Base-by-base conservation (phyloP, 345 rosid genomes). In the Lepidium africanum region DNA sequence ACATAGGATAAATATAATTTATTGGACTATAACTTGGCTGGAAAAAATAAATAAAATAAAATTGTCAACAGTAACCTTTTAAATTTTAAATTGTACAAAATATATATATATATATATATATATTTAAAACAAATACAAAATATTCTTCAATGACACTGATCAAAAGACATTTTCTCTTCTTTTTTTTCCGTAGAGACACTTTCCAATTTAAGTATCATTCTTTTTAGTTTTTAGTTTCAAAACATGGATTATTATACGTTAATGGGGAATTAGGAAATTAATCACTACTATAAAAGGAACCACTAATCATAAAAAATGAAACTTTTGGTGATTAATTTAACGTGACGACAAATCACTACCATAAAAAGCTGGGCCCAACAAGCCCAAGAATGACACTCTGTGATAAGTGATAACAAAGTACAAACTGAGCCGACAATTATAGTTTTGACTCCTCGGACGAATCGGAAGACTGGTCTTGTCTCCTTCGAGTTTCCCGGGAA, bases 401-500 rank as follows among this genome's bases (percentile, higher is more conserved):
- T 7, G 12, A 55, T 35, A 25, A 72, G 4, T 7, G 12, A 55
- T 35, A 25, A 72, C 45, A 64, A 30, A 47, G 70, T 72, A 65
- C 65, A 50, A 66, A 40, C 43, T 10, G 54, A 73, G 71, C 70
- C 33, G 70, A 72, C 76, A 64, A 56, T 12, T 46, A 14, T 5
- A 63, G 59, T 32, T 48, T 72, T 57, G 76, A 57, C 65, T 57
- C 71, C 67, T 73, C 62, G 72, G 67, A 66, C 67, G 33, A 66
- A 66, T 65, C 77, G 11, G 35, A 59, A 36, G 67, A 58, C 72
- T 59, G 48, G 43, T 73, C 67, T 66, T 73, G 77, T 73, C 72
- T 5, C 71, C 76, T 9, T 57, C 38, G 55, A 43, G 57, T 71
- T 53, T 63, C 57, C 70, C 57, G 14, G 16, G 63, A 57, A 48